Evolutionary conservation across 306 rosid genomes (phyloP).

Genomic region (Cajanus cajan): DNA sequence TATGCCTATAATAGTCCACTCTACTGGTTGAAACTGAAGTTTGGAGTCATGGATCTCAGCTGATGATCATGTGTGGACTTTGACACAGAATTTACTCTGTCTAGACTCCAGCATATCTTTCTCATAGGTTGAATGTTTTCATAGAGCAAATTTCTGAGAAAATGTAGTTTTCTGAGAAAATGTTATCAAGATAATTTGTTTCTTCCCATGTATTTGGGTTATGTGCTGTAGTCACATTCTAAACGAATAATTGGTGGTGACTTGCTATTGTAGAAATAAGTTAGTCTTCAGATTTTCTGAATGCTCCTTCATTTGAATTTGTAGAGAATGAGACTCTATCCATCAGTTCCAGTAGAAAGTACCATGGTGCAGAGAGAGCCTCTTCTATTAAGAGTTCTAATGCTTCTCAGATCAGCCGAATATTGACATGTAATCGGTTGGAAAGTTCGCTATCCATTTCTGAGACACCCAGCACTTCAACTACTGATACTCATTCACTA

Average conservation of each 20-base stretch:
- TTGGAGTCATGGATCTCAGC: not conserved
- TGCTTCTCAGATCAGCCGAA: conserved; percentile 39
- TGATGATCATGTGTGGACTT: not conserved
- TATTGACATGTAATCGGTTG: conserved; percentile 35
- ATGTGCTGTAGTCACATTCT: conserved; percentile 11
- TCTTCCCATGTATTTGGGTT: conserved; percentile 12
- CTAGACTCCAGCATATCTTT: not conserved
- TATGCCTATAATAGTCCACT: not conserved
- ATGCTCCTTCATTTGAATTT: conserved; percentile 32
- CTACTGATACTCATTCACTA: conserved; percentile 48
- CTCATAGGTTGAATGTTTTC: not conserved
- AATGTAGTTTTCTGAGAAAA: not conserved
- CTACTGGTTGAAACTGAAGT: not conserved
- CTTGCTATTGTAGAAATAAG: not conserved
- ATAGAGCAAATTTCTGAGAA: not conserved
- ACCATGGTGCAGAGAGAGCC: conserved; percentile 29
- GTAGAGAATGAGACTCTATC: conserved; percentile 44
- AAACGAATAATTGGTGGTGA: conserved; percentile 10
- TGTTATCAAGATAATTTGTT: not conserved
- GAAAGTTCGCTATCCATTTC: conserved; percentile 50
- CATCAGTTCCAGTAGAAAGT: conserved; percentile 42
- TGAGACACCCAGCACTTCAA: conserved; percentile 74
- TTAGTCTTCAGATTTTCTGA: conserved; percentile 24
- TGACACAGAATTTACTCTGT: not conserved
- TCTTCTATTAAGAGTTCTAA: conserved; percentile 50